A percentile compares a stretch with the other conserved stretches of the same genome.
phyloP scores from a whole-genome alignment of 163 green algal species.

The Scenedesmus sp. region DNA sequence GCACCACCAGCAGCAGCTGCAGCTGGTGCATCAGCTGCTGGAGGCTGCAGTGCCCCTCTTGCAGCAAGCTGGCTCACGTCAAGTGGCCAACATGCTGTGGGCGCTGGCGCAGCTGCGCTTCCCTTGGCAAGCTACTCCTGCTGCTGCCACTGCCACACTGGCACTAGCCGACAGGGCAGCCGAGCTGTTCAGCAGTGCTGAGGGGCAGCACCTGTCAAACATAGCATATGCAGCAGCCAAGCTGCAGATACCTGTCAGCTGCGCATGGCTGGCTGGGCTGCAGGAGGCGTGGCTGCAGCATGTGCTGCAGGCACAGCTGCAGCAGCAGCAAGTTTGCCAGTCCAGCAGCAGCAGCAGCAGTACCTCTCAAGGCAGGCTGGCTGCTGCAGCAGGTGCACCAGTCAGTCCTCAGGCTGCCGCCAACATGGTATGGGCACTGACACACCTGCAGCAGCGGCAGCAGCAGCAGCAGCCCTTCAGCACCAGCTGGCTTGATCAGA shows the following conservation, averaged over 20 bases:
- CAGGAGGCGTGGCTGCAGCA: constrained; percentile 17
- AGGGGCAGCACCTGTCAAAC: constrained; percentile 39
- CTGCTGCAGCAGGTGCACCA: not conserved
- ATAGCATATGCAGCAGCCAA: constrained; percentile 36
- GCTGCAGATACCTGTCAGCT: constrained; percentile 28
- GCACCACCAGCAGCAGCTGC: constrained; percentile 21
- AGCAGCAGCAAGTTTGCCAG: not conserved
- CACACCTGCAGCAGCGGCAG: not conserved
- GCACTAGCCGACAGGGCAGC: constrained; percentile 25
- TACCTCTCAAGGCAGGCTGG: not conserved
- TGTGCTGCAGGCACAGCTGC: not conserved
- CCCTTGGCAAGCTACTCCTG: not conserved
- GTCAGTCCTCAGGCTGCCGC: constrained; percentile 34
- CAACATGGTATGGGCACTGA: constrained; percentile 43
- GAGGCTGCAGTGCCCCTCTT: not conserved
- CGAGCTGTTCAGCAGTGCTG: constrained; percentile 22
- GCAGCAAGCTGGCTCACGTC: not conserved
- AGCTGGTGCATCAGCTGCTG: constrained; percentile 2
- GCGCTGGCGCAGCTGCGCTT: constrained; percentile 18
- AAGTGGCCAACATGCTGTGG: constrained; percentile 52
- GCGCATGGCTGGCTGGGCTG: constrained; percentile 5
- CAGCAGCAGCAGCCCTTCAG: not conserved
- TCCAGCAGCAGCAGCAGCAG: not conserved
- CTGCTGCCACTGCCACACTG: not conserved
- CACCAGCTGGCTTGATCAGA: constrained; percentile 19